Percentiles rank a stretch among this genome's conserved stretches.
phyloP scores from a whole-genome alignment of 768 basidiomycete species.

The Mycena kentingensis region DNA sequence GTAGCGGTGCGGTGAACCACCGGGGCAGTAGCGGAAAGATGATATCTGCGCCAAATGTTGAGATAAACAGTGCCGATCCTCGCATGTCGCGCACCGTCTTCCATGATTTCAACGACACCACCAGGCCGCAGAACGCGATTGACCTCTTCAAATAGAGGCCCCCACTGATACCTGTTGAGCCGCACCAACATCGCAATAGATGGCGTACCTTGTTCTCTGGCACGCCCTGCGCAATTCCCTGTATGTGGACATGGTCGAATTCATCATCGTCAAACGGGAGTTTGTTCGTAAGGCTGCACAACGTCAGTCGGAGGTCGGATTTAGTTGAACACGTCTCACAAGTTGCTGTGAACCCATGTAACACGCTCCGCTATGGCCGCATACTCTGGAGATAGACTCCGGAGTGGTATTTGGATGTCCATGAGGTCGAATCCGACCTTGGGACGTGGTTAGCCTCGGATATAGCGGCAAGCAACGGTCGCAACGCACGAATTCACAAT shows the following conservation, averaged over 20 bases:
- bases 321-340: constrained; percentile 45
- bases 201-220: constrained; percentile 80
- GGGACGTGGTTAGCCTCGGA: background rate
- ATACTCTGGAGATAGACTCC: constrained; percentile 42
- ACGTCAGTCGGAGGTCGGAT: background rate
- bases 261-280: constrained; percentile 82
- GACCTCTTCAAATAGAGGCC: constrained; percentile 72
- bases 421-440: constrained; percentile 85
- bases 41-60: constrained; percentile 50
- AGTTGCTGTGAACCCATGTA: constrained; percentile 76
- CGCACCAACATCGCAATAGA: no score
- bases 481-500: constrained; percentile 60
- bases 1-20: constrained; percentile 76
- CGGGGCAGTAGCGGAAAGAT: constrained; percentile 74
- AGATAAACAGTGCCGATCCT: background rate
- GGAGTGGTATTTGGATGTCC: constrained; percentile 66
- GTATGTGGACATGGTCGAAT: constrained; percentile 80
- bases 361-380: constrained; percentile 56
- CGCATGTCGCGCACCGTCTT: constrained; percentile 50
- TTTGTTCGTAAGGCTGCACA: constrained; percentile 66
- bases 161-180: no score
- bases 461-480: background rate
- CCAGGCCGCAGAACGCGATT: constrained; percentile 69
- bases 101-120: constrained; percentile 70
- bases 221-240: constrained; percentile 63